Evolutionary conservation across 2,329 filamentous ascomycete genomes (phyloP).

Genomic region (Ophiosphaerella herpotricha): DNA sequence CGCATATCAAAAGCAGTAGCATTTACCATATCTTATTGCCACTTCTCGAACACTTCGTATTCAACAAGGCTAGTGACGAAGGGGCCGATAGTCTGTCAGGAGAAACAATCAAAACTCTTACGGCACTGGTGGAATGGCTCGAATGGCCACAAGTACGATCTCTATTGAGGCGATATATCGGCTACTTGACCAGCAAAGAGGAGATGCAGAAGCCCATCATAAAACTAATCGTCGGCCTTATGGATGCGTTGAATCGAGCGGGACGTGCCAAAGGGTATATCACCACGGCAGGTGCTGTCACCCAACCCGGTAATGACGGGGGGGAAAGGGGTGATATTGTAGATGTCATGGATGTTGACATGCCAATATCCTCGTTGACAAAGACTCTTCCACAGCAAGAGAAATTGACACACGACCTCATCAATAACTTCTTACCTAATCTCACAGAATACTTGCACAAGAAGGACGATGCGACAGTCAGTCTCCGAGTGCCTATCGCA

Average conservation of each 20-base stretch:
- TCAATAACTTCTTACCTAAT: constrained; percentile 75
- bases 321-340: constrained; percentile 18
- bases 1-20: constrained; percentile 74
- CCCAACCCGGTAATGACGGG: constrained; percentile 51
- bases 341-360: constrained; percentile 32
- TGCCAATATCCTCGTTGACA: constrained; percentile 53
- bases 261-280: constrained; percentile 44
- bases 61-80: constrained; percentile 79
- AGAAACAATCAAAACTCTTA: constrained; percentile 82
- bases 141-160: constrained; percentile 92
- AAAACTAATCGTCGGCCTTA: constrained; percentile 77
- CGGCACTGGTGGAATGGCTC: constrained; percentile 72
- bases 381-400: constrained; percentile 68
- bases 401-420: constrained; percentile 74
- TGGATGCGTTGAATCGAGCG: constrained; percentile 72
- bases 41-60: constrained; percentile 90
- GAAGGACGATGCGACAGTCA: constrained; percentile 93
- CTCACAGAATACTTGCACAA: constrained; percentile 86
- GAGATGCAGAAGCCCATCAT: constrained; percentile 86
- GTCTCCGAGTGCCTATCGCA: constrained; percentile 86
- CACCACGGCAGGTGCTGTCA: constrained; percentile 6
- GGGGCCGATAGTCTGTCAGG: constrained; percentile 79
- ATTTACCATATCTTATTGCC: constrained; percentile 87
- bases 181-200: constrained; percentile 78
- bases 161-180: constrained; percentile 80